These are phyloP conservation scores for Peniophora sp. DNA, from an alignment of 1,284 basidiomycete genomes.

Conservation along the genomic window DNA sequence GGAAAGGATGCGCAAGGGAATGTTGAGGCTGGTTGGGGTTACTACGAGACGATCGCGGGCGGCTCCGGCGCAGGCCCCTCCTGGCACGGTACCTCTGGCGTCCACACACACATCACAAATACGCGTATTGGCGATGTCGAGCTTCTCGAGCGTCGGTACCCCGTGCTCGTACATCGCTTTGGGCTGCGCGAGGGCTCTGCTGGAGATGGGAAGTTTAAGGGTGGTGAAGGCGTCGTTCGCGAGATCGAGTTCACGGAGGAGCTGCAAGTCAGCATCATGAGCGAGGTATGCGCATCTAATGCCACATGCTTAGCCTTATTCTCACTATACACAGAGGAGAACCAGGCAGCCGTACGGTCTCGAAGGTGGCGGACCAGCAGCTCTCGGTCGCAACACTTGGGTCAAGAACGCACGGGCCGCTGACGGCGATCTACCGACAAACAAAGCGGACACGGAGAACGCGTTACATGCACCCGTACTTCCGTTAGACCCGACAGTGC, in stretches of 20 bases:
- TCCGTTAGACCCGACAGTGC: slow-evolving; percentile 12
- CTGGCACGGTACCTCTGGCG: slow-evolving; percentile 88
- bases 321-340: slow-evolving; percentile 49
- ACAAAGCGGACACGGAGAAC: slow-evolving; percentile 16
- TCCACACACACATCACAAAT: slow-evolving; percentile 91
- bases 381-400: slow-evolving; percentile 84
- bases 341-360: slow-evolving; percentile 88
- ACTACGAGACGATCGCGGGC: slow-evolving; percentile 95
- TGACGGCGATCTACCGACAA: slow-evolving; percentile 49
- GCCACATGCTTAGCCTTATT: not conserved
- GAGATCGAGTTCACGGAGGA: slow-evolving; percentile 85
- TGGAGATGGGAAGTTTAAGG: slow-evolving; percentile 71
- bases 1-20: slow-evolving; percentile 81
- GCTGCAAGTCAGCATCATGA: slow-evolving; percentile 83
- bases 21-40: slow-evolving; percentile 81
- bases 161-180: slow-evolving; percentile 81
- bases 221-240: slow-evolving; percentile 84
- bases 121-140: slow-evolving; percentile 91
- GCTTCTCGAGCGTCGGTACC: slow-evolving; percentile 87
- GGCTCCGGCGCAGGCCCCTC: slow-evolving; percentile 87
- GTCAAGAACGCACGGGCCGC: slow-evolving; percentile 66
- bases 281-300: slow-evolving; percentile 45
- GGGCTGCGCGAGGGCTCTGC: slow-evolving; percentile 72
- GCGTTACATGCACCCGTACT: slow-evolving; percentile 3
- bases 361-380: slow-evolving; percentile 76